These are phyloP conservation scores for Acanthamoeba culbertsoni DNA, from an alignment of 208 protist genomes.

Conservation along the genomic window DNA sequence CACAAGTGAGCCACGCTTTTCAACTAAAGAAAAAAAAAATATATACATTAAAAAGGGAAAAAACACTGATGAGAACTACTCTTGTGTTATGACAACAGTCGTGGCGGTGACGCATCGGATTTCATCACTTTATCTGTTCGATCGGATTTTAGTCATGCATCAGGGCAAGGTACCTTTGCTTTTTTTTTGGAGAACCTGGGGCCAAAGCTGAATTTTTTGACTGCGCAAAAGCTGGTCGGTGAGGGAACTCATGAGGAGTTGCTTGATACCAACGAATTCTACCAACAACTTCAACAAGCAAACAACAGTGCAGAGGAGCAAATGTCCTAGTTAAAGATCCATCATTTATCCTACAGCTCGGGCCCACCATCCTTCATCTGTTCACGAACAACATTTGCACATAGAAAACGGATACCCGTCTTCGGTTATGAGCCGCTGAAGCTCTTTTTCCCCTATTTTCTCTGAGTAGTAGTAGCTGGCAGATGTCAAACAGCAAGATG, in stretches of 20 bases:
- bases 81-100: not conserved
- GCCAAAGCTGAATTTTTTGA: not conserved
- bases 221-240: not conserved
- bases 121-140: not conserved
- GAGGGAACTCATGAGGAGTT: not conserved
- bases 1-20: not conserved
- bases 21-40: no score
- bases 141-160: constrained; percentile 13
- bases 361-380: no score
- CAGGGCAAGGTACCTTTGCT: not conserved
- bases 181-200: not conserved
- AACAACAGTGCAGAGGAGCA: not conserved
- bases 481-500: no score
- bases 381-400: no score
- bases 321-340: no score
- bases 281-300: not conserved
- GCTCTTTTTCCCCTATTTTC: no score
- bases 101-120: not conserved
- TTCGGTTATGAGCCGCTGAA: no score
- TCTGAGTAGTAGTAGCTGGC: no score
- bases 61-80: not conserved
- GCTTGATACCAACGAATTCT: not conserved
- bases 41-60: no score
- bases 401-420: no score
- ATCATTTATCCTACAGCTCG: no score